Base-by-base conservation (phyloP, 2,329 filamentous ascomycete genomes). In the Thielaviopsis musarum region DNA sequence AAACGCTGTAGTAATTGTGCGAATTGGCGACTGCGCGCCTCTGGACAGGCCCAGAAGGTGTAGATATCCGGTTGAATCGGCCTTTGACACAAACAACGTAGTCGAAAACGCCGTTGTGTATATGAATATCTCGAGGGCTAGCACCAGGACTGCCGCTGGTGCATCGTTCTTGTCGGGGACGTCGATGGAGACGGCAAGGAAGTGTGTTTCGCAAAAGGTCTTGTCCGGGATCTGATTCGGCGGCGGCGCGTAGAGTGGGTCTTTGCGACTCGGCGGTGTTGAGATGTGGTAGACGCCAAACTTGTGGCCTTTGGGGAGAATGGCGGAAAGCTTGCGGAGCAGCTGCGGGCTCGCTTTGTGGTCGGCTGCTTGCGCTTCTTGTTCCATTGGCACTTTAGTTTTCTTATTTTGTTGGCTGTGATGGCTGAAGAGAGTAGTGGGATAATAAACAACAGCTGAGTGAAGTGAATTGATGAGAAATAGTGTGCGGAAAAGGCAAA, bases 21-120 rank as follows among this genome's bases (percentile, higher is more conserved):
- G 82, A 56, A 95, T 78, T 0, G 89, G 89, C 3, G 88, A 93
- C 0, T 80, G 75, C 0, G 77, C 75, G n/a, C 79, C 76, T 64
- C 74, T 79, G 17, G 83, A 79, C 0, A 87, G 74, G 19, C 79
- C 73, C 41, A 91, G 74, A 1, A 85, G 75, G 64, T 83, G 76
- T 10, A 96, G 73, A 68, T 89, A 94, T 24, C 94, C 93, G 0
- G 91, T 96, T 10, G 93, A 96, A 72, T 98, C 93, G 55, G 93
- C 93, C 71, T 98, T 98, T 63, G 91, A 91, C 24, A 98, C 85
- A 69, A 98, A 98, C 58, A 97, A 79, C 3, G 88, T 96, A 1
- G 87, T 95, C 24, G 89, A 80, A 65, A 81, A 79, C 53, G 81
- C 79, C 0, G 91, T 95, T 0, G 83, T 87, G 71, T 94, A 98